Percentiles rank a stretch among this genome's conserved stretches.
phyloP scores from a whole-genome alignment of 1,284 basidiomycete species.

The Heterobasidion occidentale region DNA sequence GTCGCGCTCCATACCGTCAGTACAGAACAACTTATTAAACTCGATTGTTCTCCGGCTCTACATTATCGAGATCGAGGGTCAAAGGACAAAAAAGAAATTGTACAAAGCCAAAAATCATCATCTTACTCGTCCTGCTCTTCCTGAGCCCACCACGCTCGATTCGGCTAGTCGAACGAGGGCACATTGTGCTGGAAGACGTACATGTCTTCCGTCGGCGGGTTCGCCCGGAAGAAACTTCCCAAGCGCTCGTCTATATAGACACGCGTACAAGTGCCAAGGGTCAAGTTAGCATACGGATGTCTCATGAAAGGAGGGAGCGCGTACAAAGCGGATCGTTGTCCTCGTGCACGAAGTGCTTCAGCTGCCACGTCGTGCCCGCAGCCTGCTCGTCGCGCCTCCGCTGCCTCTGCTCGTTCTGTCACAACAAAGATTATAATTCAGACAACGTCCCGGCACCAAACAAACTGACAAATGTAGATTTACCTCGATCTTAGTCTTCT shows the following conservation, averaged over 20 bases:
- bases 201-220: slow-evolving; percentile 56
- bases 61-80: no score
- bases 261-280: not conserved
- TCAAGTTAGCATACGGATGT: not conserved
- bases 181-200: slow-evolving; percentile 57
- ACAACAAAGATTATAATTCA: not conserved
- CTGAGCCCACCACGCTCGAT: no score
- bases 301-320: slow-evolving; percentile 16
- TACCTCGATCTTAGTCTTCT: slow-evolving; percentile 92
- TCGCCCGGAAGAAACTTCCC: slow-evolving; percentile 43
- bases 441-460: not conserved
- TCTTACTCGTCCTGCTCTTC: no score
- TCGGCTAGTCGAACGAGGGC: slow-evolving; percentile 11
- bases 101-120: no score
- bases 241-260: slow-evolving; percentile 48
- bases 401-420: slow-evolving; percentile 87
- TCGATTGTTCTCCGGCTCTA: no score
- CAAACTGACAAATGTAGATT: slow-evolving; percentile 12
- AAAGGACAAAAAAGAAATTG: no score
- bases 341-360: slow-evolving; percentile 69
- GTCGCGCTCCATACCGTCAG: no score
- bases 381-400: slow-evolving; percentile 79
- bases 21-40: no score
- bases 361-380: slow-evolving; percentile 65
- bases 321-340: slow-evolving; percentile 67